phyloP scores from a whole-genome alignment of 2,329 filamentous ascomycete genomes.

The Rutstroemia sp. region DNA sequence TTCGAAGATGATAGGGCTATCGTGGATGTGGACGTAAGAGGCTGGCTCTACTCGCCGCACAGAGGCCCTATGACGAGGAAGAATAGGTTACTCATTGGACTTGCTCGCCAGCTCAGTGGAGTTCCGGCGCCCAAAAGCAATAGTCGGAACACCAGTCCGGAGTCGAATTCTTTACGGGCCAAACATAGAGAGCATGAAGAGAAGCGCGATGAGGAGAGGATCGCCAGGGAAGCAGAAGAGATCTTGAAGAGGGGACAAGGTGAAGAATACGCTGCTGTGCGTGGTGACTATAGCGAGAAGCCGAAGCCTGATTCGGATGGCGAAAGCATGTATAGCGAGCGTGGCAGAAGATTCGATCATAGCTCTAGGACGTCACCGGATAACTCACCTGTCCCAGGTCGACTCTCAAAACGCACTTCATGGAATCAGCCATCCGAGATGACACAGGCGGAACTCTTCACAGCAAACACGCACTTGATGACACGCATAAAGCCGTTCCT shows the following conservation, averaged over 20 bases:
- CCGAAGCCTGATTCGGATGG: constrained; percentile 40
- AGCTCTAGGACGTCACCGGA: constrained; percentile 20
- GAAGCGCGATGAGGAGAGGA: constrained; percentile 54
- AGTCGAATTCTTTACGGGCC: constrained; percentile 20
- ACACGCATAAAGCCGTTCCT: constrained; percentile 83
- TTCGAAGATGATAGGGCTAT: constrained; percentile 77
- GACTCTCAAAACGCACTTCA: constrained; percentile 37
- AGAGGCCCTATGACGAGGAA: constrained; percentile 77
- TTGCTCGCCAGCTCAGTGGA: constrained; percentile 82
- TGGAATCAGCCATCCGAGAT: constrained; percentile 47
- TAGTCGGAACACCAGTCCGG: constrained; percentile 26
- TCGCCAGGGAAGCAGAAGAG: constrained; percentile 66
- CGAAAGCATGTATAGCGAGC: constrained; percentile 24
- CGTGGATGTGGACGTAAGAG: constrained; percentile 89
- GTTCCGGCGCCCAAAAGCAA: constrained; percentile 48
- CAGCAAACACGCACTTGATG: constrained; percentile 84
- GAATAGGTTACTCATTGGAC: constrained; percentile 77
- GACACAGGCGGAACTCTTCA: constrained; percentile 64
- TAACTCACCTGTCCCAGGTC: constrained; percentile 26
- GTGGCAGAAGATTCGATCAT: constrained; percentile 12
- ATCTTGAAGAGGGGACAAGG: constrained; percentile 66
- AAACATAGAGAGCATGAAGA: constrained; percentile 39
- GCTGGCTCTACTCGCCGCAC: constrained; percentile 90
- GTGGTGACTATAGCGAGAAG: constrained; percentile 66
- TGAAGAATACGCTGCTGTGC: constrained; percentile 63